Percentiles rank a stretch among this genome's conserved stretches.
These are phyloP conservation scores for Thelephora aurantiotincta DNA, from an alignment of 768 basidiomycete genomes.

Conservation along the genomic window DNA sequence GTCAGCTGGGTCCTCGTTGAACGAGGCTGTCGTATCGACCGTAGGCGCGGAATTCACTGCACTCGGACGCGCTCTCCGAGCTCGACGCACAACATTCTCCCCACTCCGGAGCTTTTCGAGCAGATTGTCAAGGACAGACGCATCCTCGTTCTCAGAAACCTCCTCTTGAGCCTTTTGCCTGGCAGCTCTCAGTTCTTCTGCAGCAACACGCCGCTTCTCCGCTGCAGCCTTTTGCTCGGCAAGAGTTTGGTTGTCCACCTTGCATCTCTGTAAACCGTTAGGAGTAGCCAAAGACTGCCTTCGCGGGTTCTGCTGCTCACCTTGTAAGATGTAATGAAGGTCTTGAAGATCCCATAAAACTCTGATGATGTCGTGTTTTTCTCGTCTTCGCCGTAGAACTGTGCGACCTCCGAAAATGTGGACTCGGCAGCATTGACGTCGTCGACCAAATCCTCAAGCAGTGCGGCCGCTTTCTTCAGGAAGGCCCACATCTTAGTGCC, in stretches of 20 bases:
- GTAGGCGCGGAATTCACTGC: slow-evolving; percentile 21
- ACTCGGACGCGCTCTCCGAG: slow-evolving; percentile 33
- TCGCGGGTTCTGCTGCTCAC: slow-evolving; percentile 23
- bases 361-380: slow-evolving; percentile 76
- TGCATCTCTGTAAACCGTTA: slow-evolving; percentile 58
- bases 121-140: slow-evolving; percentile 48
- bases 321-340: slow-evolving; percentile 88
- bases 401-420: slow-evolving; percentile 72
- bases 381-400: slow-evolving; percentile 89
- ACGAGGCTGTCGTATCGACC: slow-evolving; percentile 19
- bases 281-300: background rate
- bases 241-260: slow-evolving; percentile 57
- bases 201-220: slow-evolving; percentile 55
- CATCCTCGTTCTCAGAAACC: slow-evolving; percentile 36
- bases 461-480: slow-evolving; percentile 55
- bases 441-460: slow-evolving; percentile 75
- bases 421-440: slow-evolving; percentile 78
- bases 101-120: slow-evolving; percentile 63
- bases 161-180: slow-evolving; percentile 34
- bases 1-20: slow-evolving; percentile 31
- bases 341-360: slow-evolving; percentile 96
- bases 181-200: slow-evolving; percentile 45
- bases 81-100: slow-evolving; percentile 42
- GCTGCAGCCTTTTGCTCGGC: slow-evolving; percentile 55
- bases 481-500: slow-evolving; percentile 90